Evolutionary conservation across 805 yeast genomes (phyloP), one percentile per base, ranked within the genome.

Genomic region (Sungouiella blattae): DNA sequence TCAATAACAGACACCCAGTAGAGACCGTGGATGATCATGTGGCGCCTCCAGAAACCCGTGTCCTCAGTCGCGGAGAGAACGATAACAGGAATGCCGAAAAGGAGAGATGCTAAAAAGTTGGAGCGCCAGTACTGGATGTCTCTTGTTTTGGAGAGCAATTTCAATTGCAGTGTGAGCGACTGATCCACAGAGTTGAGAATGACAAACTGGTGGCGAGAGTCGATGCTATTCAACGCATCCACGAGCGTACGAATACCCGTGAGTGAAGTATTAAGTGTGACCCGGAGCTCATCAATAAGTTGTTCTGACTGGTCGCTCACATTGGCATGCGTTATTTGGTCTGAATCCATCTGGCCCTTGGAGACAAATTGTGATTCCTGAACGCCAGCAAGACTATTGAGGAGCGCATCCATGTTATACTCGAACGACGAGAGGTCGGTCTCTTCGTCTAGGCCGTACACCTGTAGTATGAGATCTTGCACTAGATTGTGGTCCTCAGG

Each of bases 41-140:
- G 28, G 1, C 59, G 43, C 39, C 45, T 58, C 48, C 56, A 68
- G 28, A 54, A 50, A 18, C 48, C 53, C n/a, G 36, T 56, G 47
- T 55, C 61, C 55, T 35, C 79, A 0, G 78, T 52, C 57, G 78
- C 75, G 24, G 77, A 49, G 43, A 81, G 58, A 4, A 64, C 55
- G 18, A 75, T 46, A 5, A 87, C 74, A 0, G 96, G 88, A 0
- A 78, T 18, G 0, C 95, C 89, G 37, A 79, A 62, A 0, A 68
- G 15, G 3, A 79, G 50, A 5, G 88, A 57, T 33, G 60, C 68
- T 35, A 75, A 41, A 39, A 84, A 75, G 39, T 70, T 79, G 7
- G 56, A 43, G 39, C 69, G 73, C 95, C 96, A 93, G 50, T 72
- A 77, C 33, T 66, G 61, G 29, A 86, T 80, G 43, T 91, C 97